Base-by-base conservation (phyloP, 2,329 filamentous ascomycete species). In the Akanthomyces dipterigenus region DNA sequence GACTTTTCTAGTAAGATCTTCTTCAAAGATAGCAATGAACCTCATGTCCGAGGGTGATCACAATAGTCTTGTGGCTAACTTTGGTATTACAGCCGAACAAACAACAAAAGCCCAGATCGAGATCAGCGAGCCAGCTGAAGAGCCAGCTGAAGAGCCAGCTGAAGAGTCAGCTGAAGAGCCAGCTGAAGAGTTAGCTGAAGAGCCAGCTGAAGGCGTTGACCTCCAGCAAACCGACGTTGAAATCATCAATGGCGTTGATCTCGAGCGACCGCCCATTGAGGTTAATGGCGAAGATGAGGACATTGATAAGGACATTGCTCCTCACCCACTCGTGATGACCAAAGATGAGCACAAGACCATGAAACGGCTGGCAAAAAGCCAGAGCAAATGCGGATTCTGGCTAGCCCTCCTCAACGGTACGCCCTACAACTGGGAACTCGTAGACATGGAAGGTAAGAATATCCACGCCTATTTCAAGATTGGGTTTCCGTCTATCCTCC, bases 321-420 rank as follows among this genome's bases (percentile, higher is more conserved):
- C 16, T n/a, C 24, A 14, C 18, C 4, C 5, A 2, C 12, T 43
- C 3, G 40, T 34, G 12, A 28, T 28, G 22, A 31, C 22, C 18
- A 1, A 3, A 7, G 40, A 45, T 18, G 53, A 55, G 24, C 5
- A 5, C 8, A 4, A 7, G 5, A 28, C 14, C 9, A 16, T 48
- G 12, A 5, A 20, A 5, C 16, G 18, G 18, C n/a, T 50, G 26
- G 34, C 11, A 4, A 3, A 14, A 0, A 7, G n/a, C 6, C 54
- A 55, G n/a, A 1, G 18, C 16, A 31, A n/a, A 3, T 14, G 22
- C 4, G 49, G 31, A 43, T 68, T 66, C 18, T 61, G 54, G 51
- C 58, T 74, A 38, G 64, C 61, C 2, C 60, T 75, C 50, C 63
- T 74, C 67, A 75, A 75, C 60, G 68, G 66, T n/a, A 73, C 70